A percentile compares a stretch with the other conserved stretches of the same genome.
phyloP scores from a whole-genome alignment of 1,284 basidiomycete species.

The Ganoderma lingzhi region DNA sequence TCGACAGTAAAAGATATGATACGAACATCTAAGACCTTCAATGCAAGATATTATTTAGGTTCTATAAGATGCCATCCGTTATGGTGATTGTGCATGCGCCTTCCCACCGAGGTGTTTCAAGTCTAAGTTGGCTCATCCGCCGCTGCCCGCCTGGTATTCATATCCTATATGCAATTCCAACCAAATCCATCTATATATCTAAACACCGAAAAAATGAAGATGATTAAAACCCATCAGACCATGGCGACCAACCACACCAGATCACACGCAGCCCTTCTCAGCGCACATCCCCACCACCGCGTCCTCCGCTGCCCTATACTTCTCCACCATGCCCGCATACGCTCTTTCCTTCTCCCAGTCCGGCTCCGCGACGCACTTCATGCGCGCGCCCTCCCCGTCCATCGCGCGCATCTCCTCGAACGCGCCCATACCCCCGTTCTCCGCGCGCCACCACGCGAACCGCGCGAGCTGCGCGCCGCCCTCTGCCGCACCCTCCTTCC shows the following conservation, averaged over 20 bases:
- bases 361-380: constrained; percentile 70
- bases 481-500: constrained; percentile 74
- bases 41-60: background rate
- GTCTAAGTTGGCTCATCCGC: background rate
- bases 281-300: constrained; percentile 45
- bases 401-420: constrained; percentile 70
- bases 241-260: background rate
- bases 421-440: constrained; percentile 52
- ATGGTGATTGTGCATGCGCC: too few relatives aligned
- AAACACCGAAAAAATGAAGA: constrained; percentile 1
- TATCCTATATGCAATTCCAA: background rate
- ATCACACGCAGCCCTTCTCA: constrained; percentile 10
- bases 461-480: constrained; percentile 76
- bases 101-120: background rate
- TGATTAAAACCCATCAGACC: background rate
- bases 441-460: constrained; percentile 71
- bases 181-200: background rate
- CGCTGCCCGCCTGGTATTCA: too few relatives aligned
- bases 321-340: constrained; percentile 45
- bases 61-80: background rate
- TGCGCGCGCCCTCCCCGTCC: constrained; percentile 53
- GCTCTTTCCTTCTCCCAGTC: constrained; percentile 42
- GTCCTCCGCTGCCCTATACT: constrained; percentile 51
- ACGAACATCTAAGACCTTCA: background rate
- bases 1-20: background rate